phyloP scores from a whole-genome alignment of 176 grass and related monocot species.

The Poa pratensis region DNA sequence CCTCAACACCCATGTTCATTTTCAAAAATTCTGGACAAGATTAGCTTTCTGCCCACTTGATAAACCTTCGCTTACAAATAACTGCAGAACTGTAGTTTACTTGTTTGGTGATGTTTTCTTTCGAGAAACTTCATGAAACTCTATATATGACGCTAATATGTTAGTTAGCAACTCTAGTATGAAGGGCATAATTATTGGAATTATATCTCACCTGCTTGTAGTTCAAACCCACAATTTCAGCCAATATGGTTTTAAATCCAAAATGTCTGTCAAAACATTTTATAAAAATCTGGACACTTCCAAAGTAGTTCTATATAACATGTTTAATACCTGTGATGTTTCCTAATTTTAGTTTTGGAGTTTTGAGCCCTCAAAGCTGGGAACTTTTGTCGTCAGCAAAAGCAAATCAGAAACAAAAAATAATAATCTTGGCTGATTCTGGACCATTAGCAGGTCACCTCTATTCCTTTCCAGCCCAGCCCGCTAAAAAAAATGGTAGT shows the following conservation, averaged over 20 bases:
- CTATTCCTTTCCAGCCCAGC: no score
- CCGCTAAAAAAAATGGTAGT: no score
- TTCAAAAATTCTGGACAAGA: not conserved
- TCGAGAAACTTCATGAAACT: not conserved
- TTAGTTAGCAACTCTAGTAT: not conserved
- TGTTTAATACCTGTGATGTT: no score
- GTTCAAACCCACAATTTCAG: not conserved
- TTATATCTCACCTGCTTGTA: not conserved
- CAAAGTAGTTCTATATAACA: not conserved
- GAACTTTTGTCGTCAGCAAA: no score
- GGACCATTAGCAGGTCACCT: no score
- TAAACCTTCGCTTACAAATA: not conserved
- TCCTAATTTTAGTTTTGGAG: no score
- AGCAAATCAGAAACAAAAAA: no score
- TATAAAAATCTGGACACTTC: not conserved
- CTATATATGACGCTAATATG: not conserved
- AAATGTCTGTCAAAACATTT: not conserved
- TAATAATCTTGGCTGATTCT: no score
- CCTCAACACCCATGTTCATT: not conserved
- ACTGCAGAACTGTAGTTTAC: not conserved
- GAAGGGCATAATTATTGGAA: not conserved
- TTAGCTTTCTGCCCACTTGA: not conserved
- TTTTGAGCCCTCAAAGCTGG: no score
- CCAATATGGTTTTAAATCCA: not conserved
- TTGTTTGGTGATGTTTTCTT: not conserved